Evolutionary conservation across 441 rosid species (phyloP).

Genomic region (Erodium moschatum): DNA sequence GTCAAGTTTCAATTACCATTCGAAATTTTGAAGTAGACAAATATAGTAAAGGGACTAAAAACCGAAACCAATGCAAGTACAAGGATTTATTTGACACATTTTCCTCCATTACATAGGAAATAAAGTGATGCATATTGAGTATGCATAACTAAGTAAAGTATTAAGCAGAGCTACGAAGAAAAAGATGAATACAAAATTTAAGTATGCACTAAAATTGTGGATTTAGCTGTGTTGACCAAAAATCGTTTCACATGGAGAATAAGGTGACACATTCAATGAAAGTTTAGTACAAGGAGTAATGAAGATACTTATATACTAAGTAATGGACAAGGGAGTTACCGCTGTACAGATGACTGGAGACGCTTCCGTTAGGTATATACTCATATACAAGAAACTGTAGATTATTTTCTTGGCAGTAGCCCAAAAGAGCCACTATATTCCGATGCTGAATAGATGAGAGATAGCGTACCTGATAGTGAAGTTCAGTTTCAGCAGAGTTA

Average conservation of each 20-base stretch:
- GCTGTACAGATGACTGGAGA: constrained; percentile 64
- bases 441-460: constrained; percentile 56
- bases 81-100: too few species aligned
- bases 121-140: too few species aligned
- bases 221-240: not conserved
- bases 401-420: constrained; percentile 63
- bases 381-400: constrained; percentile 58
- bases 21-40: too few species aligned
- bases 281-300: not conserved
- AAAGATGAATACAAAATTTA: not conserved
- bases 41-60: too few species aligned
- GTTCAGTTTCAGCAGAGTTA: constrained; percentile 10
- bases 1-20: too few species aligned
- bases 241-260: not conserved
- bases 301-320: not conserved
- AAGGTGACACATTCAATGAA: not conserved
- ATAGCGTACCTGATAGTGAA: constrained; percentile 41
- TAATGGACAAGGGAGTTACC: constrained; percentile 45
- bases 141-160: too few species aligned
- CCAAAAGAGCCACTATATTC: constrained; percentile 58
- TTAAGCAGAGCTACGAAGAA: too few species aligned
- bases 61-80: too few species aligned
- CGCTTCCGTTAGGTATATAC: constrained; percentile 71
- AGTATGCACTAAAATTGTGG: too few species aligned
- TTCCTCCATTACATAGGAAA: too few species aligned